Evolutionary conservation across 2,329 filamentous ascomycete species (phyloP).

Genomic region (Curvularia sp.): DNA sequence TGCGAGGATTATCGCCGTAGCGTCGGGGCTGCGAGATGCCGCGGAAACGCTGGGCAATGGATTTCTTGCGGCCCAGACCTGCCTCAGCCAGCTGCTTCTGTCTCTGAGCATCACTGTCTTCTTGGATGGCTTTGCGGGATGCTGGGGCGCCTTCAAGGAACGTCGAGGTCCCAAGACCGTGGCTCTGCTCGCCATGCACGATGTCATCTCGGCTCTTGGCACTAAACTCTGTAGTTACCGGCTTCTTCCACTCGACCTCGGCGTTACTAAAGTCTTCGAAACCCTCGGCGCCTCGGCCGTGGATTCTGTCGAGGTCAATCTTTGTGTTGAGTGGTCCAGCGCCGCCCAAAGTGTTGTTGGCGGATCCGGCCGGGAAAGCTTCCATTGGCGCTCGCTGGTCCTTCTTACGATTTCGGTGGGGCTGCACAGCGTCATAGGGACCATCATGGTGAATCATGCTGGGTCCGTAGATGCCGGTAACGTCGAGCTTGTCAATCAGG

Average conservation of each 20-base stretch:
- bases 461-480: conserved; percentile 92
- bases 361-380: conserved; percentile 89
- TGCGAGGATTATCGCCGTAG: conserved; percentile 54
- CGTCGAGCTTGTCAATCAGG: conserved; percentile 95
- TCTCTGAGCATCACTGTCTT: conserved; percentile 70
- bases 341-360: conserved; percentile 91
- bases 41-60: conserved; percentile 87
- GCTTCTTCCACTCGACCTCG: conserved; percentile 50
- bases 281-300: conserved; percentile 85
- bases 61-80: conserved; percentile 86
- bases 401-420: conserved; percentile 87
- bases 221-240: conserved; percentile 41
- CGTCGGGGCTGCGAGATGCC: conserved; percentile 78
- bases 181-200: conserved; percentile 82
- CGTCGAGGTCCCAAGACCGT: conserved; percentile 90
- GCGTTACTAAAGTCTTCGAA: conserved; percentile 75
- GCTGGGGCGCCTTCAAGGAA: conserved; percentile 95
- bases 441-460: conserved; percentile 97
- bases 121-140: conserved; percentile 77
- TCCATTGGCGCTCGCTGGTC: conserved; percentile 90
- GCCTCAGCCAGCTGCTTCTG: conserved; percentile 44
- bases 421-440: conserved; percentile 95
- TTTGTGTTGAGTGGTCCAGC: conserved; percentile 81
- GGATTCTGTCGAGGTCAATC: conserved; percentile 85
- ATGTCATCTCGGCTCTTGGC: conserved; percentile 63